Evolutionary conservation across 1,139 yeast genomes (phyloP).

Genomic region (Protomyces inouyei): DNA sequence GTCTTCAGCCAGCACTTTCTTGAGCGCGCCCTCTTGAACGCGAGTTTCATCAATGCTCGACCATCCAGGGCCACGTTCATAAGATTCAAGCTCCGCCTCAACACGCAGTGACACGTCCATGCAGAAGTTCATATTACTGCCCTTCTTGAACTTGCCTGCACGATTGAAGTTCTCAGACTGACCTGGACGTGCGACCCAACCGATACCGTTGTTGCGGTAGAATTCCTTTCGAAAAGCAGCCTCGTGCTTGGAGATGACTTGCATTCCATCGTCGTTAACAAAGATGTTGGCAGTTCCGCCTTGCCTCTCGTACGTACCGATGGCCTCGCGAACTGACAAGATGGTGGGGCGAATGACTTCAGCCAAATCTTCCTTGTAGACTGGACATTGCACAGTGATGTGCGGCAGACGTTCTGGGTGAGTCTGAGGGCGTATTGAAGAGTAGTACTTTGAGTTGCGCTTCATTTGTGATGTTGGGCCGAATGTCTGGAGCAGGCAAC

Average conservation of each 20-base stretch:
- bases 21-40: not conserved
- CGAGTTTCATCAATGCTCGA: constrained; percentile 7
- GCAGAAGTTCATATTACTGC: constrained; percentile 15
- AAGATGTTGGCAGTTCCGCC: constrained; percentile 28
- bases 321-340: constrained; percentile 15
- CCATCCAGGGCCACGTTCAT: constrained; percentile 28
- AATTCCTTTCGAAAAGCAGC: constrained; percentile 18
- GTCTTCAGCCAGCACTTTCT: not conserved
- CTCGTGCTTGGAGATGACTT: constrained; percentile 9
- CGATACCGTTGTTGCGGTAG: constrained; percentile 29
- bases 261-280: constrained; percentile 29
- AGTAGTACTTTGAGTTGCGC: constrained; percentile 22
- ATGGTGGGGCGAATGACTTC: constrained; percentile 26
- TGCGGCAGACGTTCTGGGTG: constrained; percentile 23
- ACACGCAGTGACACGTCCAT: constrained; percentile 28
- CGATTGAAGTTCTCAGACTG: constrained; percentile 27
- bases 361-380: constrained; percentile 26
- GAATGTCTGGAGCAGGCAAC: constrained; percentile 15
- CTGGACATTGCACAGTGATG: constrained; percentile 28
- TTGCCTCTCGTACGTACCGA: constrained; percentile 26
- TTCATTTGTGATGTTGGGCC: constrained; percentile 25
- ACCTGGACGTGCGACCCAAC: constrained; percentile 31
- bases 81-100: constrained; percentile 28
- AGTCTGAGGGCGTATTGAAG: constrained; percentile 16
- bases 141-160: constrained; percentile 21